Conservation (phyloP, 2,329 filamentous ascomycete species). For the Pestalotiopsis sp. region DNA sequence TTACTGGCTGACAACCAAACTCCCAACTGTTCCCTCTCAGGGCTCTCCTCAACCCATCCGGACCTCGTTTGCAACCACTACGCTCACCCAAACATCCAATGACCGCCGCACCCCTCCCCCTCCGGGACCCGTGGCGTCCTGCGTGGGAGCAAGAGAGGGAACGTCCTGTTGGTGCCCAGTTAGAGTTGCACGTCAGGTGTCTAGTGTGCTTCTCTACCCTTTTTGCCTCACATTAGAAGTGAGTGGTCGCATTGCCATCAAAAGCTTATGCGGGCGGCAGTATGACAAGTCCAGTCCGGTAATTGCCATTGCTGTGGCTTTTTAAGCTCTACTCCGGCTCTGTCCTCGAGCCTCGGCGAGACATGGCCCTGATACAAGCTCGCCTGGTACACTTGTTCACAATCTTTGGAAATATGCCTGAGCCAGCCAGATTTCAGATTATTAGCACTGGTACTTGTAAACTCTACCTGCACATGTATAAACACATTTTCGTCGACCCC, state of each 20-base stretch:
- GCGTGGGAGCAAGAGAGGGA: background rate
- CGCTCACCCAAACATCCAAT: background rate
- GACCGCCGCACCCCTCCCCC: background rate
- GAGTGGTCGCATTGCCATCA: background rate
- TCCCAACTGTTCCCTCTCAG: background rate
- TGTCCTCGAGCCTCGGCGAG: background rate
- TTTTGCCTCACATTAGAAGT: background rate
- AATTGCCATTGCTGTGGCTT: too few relatives aligned
- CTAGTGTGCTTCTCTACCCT: background rate
- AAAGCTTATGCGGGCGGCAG: too few relatives aligned
- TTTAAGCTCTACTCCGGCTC: background rate
- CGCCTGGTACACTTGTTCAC: background rate
- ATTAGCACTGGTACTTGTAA: too few relatives aligned
- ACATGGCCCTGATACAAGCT: background rate
- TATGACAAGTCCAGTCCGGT: too few relatives aligned
- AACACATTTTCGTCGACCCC: background rate
- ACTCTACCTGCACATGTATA: background rate
- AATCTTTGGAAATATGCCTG: too few relatives aligned
- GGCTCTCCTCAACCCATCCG: background rate
- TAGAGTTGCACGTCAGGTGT: background rate
- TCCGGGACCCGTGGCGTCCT: background rate
- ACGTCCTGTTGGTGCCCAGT: background rate
- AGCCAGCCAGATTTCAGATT: too few relatives aligned
- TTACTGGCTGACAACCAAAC: background rate
- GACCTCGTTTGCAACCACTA: background rate